Evolutionary conservation across 2,329 filamentous ascomycete genomes (phyloP).

Genomic region (Penicillium sp.): DNA sequence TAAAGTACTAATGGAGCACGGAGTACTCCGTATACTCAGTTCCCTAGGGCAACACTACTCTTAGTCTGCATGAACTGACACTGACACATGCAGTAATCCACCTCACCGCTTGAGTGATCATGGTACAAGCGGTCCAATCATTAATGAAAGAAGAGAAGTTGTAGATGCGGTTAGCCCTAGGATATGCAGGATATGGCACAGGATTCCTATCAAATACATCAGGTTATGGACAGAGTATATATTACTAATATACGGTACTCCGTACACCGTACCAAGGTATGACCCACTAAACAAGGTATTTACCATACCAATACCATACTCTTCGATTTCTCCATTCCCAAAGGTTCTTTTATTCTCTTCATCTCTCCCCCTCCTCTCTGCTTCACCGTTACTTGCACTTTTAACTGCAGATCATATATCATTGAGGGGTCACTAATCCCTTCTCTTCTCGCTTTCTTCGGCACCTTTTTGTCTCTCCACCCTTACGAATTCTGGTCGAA

Average conservation of each 20-base stretch:
- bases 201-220: conserved; percentile 1
- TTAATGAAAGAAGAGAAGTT: neutral
- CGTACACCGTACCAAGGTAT: neutral
- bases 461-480: neutral
- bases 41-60: neutral
- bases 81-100: conserved; percentile 1
- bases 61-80: conserved; percentile 1
- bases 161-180: neutral
- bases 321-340: conserved; percentile 17
- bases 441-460: neutral
- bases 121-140: neutral
- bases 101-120: neutral
- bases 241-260: too few relatives aligned
- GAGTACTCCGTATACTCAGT: neutral
- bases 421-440: conserved; percentile 2
- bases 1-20: neutral
- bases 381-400: conserved; percentile 17
- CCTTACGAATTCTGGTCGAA: conserved; percentile 3
- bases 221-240: too few relatives aligned
- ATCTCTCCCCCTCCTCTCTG: conserved; percentile 12
- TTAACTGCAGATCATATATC: conserved; percentile 1
- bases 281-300: conserved; percentile 3
- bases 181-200: neutral
- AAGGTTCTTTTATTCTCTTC: conserved; percentile 8
- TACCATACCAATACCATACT: conserved; percentile 15